A percentile compares a stretch with the other conserved stretches of the same genome.
phyloP scores from a whole-genome alignment of 305 asterid species.

The Fraxinus paxiana region DNA sequence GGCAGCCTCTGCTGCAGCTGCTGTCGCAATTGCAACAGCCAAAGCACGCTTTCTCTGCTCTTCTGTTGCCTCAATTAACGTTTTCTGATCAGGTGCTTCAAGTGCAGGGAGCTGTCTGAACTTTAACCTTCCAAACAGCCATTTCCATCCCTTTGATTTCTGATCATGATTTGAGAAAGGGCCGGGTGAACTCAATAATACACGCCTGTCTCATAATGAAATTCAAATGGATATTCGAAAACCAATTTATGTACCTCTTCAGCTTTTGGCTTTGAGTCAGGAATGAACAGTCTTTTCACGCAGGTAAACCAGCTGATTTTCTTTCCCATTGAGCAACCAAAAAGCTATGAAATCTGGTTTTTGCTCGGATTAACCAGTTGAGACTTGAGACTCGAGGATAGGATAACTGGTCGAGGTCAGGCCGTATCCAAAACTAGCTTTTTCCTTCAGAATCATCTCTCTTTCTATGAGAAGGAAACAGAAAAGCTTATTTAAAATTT shows the following conservation, averaged over 20 bases:
- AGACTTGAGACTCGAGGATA: not conserved
- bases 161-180: constrained; percentile 17
- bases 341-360: not conserved
- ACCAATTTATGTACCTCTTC: constrained; percentile 40
- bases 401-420: not conserved
- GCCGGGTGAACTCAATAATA: not conserved
- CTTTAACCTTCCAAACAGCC: constrained; percentile 51
- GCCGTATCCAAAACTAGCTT: not conserved
- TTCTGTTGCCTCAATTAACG: constrained; percentile 52
- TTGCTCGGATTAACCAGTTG: not conserved
- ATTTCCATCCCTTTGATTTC: constrained; percentile 58
- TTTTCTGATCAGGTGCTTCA: constrained; percentile 43
- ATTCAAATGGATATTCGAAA: not conserved
- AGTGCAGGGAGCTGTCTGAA: constrained; percentile 48
- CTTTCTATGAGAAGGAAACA: constrained; percentile 1
- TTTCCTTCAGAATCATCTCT: not conserved
- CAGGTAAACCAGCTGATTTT: constrained; percentile 63
- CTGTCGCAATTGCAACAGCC: constrained; percentile 77
- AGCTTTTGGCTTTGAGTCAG: constrained; percentile 52
- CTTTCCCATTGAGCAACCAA: constrained; percentile 54
- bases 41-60: constrained; percentile 68
- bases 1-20: constrained; percentile 90
- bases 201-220: not conserved
- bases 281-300: constrained; percentile 62
- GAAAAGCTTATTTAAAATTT: not conserved